Base-by-base conservation (phyloP, 306 rosid genomes). In the Acacia crassicarpa region DNA sequence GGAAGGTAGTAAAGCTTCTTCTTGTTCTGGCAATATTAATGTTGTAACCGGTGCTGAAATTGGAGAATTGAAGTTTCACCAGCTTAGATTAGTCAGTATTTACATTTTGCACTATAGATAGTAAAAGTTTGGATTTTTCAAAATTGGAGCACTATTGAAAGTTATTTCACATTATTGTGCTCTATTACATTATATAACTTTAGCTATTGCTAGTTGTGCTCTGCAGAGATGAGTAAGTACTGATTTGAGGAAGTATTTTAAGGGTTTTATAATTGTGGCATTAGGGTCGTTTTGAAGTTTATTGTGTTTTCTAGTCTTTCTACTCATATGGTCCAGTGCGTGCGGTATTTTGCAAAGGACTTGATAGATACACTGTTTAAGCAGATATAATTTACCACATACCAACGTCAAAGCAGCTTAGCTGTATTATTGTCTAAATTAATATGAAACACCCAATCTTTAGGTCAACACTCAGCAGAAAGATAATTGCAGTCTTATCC, bases 1-100 rank as follows among this genome's bases (percentile, higher is more conserved):
- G 15, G 27, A 59, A 87, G 98, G 97, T 95, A 84, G 73, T 7
- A 23, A 44, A 22, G 15, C 75, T 70, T 22, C n/a, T 3, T n/a
- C 59, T 38, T 38, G 8, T 6, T 38, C 0, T 38, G 8, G 45
- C 48, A 19, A 11, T 82, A 41, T 81, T 48, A 56, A 49, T 81
- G 8, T 35, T 62, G 2, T 40, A 35, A 43, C 23, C 72, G 75
- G 35, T 20, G 40, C 27, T 69, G 81, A 56, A 66, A 69, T 49
- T 59, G 17, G 65, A 70, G 49, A 66, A 23, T 59, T 46, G 54
- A 41, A 48, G 62, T 44, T 61, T 75, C 49, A 23, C 53, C 33
- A 13, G 74, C 58, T 23, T 71, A 71, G 40, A 23, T 22, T 43
- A 69, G 71, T 12, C 11, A 38, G 33, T 44, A 44, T 5, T 3